These are phyloP conservation scores for Russula sp. DNA, from an alignment of 768 basidiomycete genomes.

Conservation along the genomic window DNA sequence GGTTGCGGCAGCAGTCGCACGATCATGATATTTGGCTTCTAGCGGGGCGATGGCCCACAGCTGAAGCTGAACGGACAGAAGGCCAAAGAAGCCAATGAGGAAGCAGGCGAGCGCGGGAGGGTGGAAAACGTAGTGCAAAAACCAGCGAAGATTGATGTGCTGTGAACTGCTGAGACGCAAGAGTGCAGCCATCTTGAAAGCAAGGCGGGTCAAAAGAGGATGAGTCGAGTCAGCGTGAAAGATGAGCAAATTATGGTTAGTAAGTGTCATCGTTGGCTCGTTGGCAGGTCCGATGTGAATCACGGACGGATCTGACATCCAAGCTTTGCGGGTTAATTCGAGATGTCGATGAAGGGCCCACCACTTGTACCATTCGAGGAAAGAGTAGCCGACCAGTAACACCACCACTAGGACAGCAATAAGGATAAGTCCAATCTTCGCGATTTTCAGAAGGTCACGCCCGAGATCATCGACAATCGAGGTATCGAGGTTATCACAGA, in stretches of 20 bases:
- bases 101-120: slow-evolving; percentile 88
- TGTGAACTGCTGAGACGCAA: slow-evolving; percentile 58
- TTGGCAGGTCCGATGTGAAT: slow-evolving; percentile 40
- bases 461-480: slow-evolving; percentile 85
- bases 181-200: slow-evolving; percentile 49
- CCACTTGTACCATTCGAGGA: slow-evolving; percentile 91
- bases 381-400: slow-evolving; percentile 67
- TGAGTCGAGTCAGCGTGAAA: slow-evolving; percentile 67
- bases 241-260: slow-evolving; percentile 75
- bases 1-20: slow-evolving; percentile 56
- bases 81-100: slow-evolving; percentile 87
- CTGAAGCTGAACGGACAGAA: slow-evolving; percentile 85
- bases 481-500: slow-evolving; percentile 78
- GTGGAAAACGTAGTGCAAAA: slow-evolving; percentile 88
- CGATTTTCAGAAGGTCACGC: slow-evolving; percentile 69
- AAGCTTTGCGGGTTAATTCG: slow-evolving; percentile 69
- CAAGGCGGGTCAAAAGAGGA: slow-evolving; percentile 67
- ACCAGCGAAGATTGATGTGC: slow-evolving; percentile 78
- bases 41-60: slow-evolving; percentile 75
- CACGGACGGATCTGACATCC: slow-evolving; percentile 69
- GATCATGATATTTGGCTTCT: slow-evolving; percentile 60
- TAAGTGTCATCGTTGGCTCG: slow-evolving; percentile 57
- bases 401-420: slow-evolving; percentile 69
- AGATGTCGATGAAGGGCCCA: slow-evolving; percentile 62
- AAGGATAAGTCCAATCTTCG: slow-evolving; percentile 75